Base-by-base conservation (phyloP, 805 yeast species). In the Ogataea nitratoaversa region DNA sequence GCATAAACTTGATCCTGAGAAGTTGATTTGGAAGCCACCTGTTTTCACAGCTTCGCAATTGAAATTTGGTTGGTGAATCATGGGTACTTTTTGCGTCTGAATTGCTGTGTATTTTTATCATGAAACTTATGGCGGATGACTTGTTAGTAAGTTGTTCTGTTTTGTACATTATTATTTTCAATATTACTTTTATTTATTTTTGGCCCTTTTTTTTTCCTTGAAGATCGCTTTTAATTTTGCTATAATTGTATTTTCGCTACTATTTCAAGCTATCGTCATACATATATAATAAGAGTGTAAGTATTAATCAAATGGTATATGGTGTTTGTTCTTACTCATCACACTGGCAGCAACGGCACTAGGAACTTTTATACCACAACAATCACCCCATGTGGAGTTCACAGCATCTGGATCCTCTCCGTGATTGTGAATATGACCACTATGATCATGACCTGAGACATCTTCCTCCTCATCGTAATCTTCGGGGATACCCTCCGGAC, bases 301-400 rank as follows among this genome's bases (percentile, higher is more conserved):
- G 20, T 9, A 13, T 23, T 40, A 84, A 59, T 84, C 93, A 66
- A 83, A 84, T 1, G 91, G 91, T 18, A 84, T 63, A 12, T 73
- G 76, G 32, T 58, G 56, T 40, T 59, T 59, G 24, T 54, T 52
- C 24, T 58, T 64, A 38, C 31, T 33, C 63, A 77, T 65, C 46
- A 78, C 81, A 13, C 81, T 74, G 0, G 96, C 99, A 0, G 96
- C 98, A 41, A 89, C 77, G 0, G 97, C 96, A 63, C 96, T 88
- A 0, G 99, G 99, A 2, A 93, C 76, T 56, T 87, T 86, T 37
- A 93, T 93, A 7, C 99, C 99, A 67, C 99, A 93, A 56, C 99
- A 93, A 59, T 93, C 98, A 8, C 96, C 98, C 95, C 96, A 93
- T 2, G 86, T 79, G 31, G 68, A 71, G 34, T 8, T 8, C 6